Conservation (phyloP, 1,284 basidiomycete species). For the Pterulicium gracile region DNA sequence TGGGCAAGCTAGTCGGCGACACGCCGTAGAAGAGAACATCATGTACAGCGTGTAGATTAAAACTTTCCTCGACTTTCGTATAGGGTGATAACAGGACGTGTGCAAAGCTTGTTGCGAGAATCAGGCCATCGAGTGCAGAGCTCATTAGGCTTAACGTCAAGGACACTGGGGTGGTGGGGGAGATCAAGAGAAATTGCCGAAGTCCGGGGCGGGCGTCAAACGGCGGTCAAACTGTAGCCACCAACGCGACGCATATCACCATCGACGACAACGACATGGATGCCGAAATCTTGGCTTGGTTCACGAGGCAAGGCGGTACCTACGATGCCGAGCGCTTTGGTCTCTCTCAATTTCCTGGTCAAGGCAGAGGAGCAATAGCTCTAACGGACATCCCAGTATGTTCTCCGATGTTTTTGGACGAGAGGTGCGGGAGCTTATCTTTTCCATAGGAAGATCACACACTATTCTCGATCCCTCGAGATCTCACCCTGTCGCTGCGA, state of each 20-base stretch:
- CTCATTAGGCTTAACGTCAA: constrained; percentile 19
- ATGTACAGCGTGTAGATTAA: constrained; percentile 88
- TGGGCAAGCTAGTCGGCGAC: constrained; percentile 25
- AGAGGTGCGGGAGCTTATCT: neutral
- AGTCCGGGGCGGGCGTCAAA: too few species aligned
- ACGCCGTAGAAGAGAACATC: constrained; percentile 79
- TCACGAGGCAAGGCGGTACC: constrained; percentile 2
- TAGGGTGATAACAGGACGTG: constrained; percentile 79
- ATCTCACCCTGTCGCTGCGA: constrained; percentile 68
- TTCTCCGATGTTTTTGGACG: constrained; percentile 5
- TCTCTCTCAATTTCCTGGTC: constrained; percentile 16
- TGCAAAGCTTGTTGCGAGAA: constrained; percentile 44
- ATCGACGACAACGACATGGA: neutral
- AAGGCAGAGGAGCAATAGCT: constrained; percentile 63
- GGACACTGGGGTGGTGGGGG: neutral
- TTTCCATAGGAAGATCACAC: constrained; percentile 50
- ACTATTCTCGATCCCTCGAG: constrained; percentile 78
- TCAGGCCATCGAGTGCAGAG: constrained; percentile 37
- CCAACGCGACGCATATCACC: too few species aligned
- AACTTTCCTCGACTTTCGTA: constrained; percentile 96
- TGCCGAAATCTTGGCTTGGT: constrained; percentile 11
- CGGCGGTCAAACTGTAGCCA: too few species aligned
- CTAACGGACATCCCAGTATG: constrained; percentile 60
- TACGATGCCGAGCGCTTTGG: constrained; percentile 14
- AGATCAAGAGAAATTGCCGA: too few species aligned